phyloP scores from a whole-genome alignment of 2,329 filamentous ascomycete species.

The Diatrype stigma region DNA sequence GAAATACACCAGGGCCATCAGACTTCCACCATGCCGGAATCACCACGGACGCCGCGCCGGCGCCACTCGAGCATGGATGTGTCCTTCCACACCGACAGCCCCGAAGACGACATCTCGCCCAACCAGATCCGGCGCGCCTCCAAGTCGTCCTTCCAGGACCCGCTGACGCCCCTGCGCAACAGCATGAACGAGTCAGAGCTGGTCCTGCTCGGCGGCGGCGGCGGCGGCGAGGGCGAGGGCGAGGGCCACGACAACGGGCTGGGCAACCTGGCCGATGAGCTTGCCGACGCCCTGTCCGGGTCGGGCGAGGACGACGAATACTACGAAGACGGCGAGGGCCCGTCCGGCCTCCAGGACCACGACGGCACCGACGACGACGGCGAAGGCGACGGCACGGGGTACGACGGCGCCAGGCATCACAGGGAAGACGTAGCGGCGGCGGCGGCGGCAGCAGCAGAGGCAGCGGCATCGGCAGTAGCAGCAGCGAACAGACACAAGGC shows the following conservation, averaged over 20 bases:
- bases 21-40: constrained; percentile 36
- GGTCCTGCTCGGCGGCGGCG: constrained; percentile 38
- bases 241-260: constrained; percentile 56
- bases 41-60: constrained; percentile 53
- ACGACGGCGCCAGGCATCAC: constrained; percentile 34
- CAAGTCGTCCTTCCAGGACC: constrained; percentile 48
- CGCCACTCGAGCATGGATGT: constrained; percentile 51
- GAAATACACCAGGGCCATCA: constrained; percentile 1
- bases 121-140: constrained; percentile 38
- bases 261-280: constrained; percentile 76
- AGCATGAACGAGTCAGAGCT: constrained; percentile 47
- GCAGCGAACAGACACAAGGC: constrained; percentile 20
- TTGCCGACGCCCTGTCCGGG: constrained; percentile 68
- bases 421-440: constrained; percentile 36
- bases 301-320: constrained; percentile 57
- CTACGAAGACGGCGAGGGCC: constrained; percentile 36
- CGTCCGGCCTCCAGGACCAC: constrained; percentile 27
- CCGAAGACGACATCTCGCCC: constrained; percentile 41
- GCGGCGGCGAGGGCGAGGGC: constrained; percentile 35
- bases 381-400: constrained; percentile 17
- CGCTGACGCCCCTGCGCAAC: constrained; percentile 43
- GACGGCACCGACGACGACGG: constrained; percentile 22
- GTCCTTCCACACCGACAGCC: not conserved
- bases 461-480: constrained; percentile 19
- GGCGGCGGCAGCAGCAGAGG: constrained; percentile 25